A percentile compares a stretch with the other conserved stretches of the same genome.
Conservation (phyloP, 2,329 filamentous ascomycete genomes). For the Xylaria polymorpha region DNA sequence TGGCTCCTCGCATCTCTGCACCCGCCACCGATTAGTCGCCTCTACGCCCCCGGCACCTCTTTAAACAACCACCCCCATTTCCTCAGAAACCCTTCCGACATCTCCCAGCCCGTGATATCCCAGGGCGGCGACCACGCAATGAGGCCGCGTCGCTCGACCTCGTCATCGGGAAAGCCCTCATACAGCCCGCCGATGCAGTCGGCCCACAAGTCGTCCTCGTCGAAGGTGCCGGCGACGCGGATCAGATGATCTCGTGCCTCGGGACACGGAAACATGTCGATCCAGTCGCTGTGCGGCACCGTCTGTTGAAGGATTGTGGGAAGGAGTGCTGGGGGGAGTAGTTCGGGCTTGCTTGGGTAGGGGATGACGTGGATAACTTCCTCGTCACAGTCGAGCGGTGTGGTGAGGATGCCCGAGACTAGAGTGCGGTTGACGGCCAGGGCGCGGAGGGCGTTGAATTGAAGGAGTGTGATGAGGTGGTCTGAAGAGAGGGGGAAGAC, state of each 20-base stretch:
- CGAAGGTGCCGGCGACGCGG: constrained; percentile 51
- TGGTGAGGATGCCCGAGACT: constrained; percentile 50
- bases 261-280: constrained; percentile 56
- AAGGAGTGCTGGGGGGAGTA: constrained; percentile 50
- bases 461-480: constrained; percentile 57
- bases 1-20: constrained; percentile 50
- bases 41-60: constrained; percentile 46
- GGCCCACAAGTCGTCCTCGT: constrained; percentile 58
- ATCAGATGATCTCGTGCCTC: constrained; percentile 55
- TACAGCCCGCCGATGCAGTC: constrained; percentile 57
- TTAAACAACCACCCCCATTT: constrained; percentile 53
- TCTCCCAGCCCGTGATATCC: constrained; percentile 55
- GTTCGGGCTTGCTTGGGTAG: constrained; percentile 46
- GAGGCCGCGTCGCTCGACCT: constrained; percentile 55
- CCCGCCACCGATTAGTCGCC: constrained; percentile 54
- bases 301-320: constrained; percentile 56
- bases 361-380: constrained; percentile 49
- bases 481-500: constrained; percentile 55
- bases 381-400: constrained; percentile 50
- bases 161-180: constrained; percentile 57
- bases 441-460: constrained; percentile 56
- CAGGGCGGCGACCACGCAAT: constrained; percentile 58
- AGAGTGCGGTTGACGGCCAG: constrained; percentile 52
- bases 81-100: constrained; percentile 55
- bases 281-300: constrained; percentile 55